phyloP scores from a whole-genome alignment of 345 rosid species.

The Eucalyptus sideroxylon region DNA sequence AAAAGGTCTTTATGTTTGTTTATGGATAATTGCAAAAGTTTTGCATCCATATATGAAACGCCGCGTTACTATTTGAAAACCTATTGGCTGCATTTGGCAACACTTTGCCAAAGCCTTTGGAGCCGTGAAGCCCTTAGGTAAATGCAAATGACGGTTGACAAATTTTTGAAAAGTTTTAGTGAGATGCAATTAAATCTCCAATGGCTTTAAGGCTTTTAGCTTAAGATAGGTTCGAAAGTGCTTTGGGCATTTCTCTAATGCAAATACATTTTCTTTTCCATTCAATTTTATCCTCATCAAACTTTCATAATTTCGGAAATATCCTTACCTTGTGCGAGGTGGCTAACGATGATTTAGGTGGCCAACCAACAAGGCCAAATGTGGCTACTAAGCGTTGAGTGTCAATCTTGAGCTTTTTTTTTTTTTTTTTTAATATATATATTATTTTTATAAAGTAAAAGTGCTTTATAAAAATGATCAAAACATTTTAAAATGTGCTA shows the following conservation, averaged over 20 bases:
- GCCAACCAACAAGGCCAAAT: neutral
- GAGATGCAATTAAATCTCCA: neutral
- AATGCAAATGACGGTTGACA: neutral
- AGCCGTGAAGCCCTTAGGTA: neutral
- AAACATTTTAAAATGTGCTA: too few species aligned
- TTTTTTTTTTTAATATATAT: too few species aligned
- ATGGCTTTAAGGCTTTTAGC: neutral
- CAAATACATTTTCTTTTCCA: neutral
- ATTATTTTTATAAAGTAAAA: too few species aligned
- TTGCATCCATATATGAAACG: too few species aligned
- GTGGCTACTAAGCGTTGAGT: neutral
- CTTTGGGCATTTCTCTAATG: neutral
- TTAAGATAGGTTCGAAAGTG: too few species aligned
- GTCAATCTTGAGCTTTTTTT: neutral
- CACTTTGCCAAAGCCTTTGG: neutral
- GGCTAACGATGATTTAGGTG: neutral
- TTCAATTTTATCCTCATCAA: neutral
- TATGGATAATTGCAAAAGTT: too few species aligned
- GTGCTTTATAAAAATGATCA: too few species aligned
- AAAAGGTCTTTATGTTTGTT: too few species aligned
- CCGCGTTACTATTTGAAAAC: too few species aligned
- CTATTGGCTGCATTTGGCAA: too few species aligned
- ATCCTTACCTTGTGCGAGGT: accelerated
- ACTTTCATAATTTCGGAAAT: too few species aligned
- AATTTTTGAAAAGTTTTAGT: too few species aligned